Base-by-base conservation (phyloP, 2,329 filamentous ascomycete genomes). In the Didymella keratinophila region DNA sequence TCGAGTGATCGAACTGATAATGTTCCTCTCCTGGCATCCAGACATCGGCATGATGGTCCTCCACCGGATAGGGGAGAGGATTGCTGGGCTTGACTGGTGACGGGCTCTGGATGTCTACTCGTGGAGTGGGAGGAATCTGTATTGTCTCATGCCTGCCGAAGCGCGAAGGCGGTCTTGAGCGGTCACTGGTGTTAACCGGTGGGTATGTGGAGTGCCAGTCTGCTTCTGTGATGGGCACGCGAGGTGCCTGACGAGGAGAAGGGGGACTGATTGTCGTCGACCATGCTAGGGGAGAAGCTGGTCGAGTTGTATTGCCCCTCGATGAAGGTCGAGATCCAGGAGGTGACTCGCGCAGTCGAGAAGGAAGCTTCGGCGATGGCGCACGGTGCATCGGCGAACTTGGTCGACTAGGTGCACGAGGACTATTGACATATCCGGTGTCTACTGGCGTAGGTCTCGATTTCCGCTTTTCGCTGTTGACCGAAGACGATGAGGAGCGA, bases 11-110 rank as follows among this genome's bases (percentile, higher is more conserved):
- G 52, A 73, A 78, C 39, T 79, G 79, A 44, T 78, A 78, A 12
- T 76, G 69, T 42, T 76, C 70, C 62, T 81, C 80, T 4, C 76
- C 67, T 16, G 81, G 79, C 78, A 82, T 81, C 57, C 66, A 73
- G 57, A 62, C 70, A 12, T 71, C 69, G n/a, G 59, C 56, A 11
- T 62, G 65, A 32, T 71, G 71, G 58, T 81, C 76, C 45, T 82
- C 80, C 20, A 78, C 75, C 2, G 80, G 80, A 62, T 82, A 82
- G n/a, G 80, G 80, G 21, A 81, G 66, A 18, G 71, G 60, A 21
- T 64, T 67, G 16, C 47, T 61, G 10, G 66, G 66, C 23, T 74
- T 70, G 41, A 70, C 68, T 47, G 71, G 71, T 20, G 68, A 75
- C 8, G 73, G 69, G 32, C 70, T 75, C 52, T 73, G 70, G 16